A percentile compares a stretch with the other conserved stretches of the same genome.
phyloP scores from a whole-genome alignment of 2,329 filamentous ascomycete species.

The Coniochaeta sp. region DNA sequence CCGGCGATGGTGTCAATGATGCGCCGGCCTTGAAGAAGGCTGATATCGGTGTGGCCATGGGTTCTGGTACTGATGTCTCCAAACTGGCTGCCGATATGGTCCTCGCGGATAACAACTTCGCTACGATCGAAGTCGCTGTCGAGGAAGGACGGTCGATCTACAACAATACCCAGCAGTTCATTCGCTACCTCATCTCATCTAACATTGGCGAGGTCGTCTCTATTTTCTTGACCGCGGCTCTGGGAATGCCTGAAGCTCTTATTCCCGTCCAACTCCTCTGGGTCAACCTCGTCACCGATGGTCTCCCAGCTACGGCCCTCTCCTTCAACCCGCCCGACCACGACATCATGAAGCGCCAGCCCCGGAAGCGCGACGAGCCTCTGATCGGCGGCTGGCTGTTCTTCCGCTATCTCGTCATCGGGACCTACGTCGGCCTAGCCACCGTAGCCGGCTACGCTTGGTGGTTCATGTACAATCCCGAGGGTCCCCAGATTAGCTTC shows the following conservation, averaged over 20 bases:
- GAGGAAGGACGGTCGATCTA: constrained; percentile 98
- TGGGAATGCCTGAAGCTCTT: constrained; percentile 95
- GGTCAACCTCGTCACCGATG: constrained; percentile 98
- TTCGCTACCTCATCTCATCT: constrained; percentile 96
- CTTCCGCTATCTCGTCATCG: constrained; percentile 94
- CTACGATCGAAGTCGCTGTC: constrained; percentile 90
- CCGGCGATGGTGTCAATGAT: constrained; percentile 97
- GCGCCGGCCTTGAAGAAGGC: constrained; percentile 96
- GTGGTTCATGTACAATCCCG: constrained; percentile 97
- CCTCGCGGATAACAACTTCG: constrained; percentile 96
- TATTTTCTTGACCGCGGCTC: constrained; percentile 92
- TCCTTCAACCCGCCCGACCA: constrained; percentile 99
- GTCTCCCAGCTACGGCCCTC: constrained; percentile 88
- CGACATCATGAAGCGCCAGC: constrained; percentile 91
- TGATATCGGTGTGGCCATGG: constrained; percentile 98
- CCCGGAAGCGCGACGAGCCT: constrained; percentile 84
- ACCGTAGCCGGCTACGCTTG: constrained; percentile 98
- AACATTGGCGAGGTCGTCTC: constrained; percentile 99
- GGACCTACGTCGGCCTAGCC: constrained; percentile 87
- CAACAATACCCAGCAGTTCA: constrained; percentile 99
- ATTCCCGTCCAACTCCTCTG: constrained; percentile 96
- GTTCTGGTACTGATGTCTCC: constrained; percentile 92
- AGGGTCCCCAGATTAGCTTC: constrained; percentile 87
- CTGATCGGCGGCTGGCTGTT: constrained; percentile 95
- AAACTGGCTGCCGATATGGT: constrained; percentile 98